Conservation (phyloP, 306 rosid genomes). For the Citrullus mucosospermus region DNA sequence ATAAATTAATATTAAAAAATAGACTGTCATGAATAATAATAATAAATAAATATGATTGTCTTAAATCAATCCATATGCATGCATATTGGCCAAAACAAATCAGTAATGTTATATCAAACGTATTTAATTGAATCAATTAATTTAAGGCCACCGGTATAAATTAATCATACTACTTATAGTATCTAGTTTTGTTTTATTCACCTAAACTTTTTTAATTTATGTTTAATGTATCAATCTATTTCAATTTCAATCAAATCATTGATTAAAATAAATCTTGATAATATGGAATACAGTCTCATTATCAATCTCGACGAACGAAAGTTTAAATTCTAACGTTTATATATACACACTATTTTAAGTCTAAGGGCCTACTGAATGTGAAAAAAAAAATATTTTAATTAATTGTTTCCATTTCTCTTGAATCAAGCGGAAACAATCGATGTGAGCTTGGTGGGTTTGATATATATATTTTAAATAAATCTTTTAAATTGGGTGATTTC, state of each 20-base stretch:
- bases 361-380: too few species aligned
- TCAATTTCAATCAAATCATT: not conserved
- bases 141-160: not conserved
- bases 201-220: not conserved
- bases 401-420: not conserved
- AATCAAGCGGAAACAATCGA: not conserved
- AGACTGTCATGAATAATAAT: not conserved
- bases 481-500: too few species aligned
- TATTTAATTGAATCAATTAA: not conserved
- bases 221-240: not conserved
- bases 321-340: too few species aligned
- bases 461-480: too few species aligned
- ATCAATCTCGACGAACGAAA: too few species aligned
- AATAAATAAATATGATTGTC: not conserved
- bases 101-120: too few species aligned
- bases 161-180: not conserved
- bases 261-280: too few species aligned
- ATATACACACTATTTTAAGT: too few species aligned
- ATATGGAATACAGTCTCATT: too few species aligned
- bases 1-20: too few species aligned
- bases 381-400: too few species aligned
- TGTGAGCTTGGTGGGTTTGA: too few species aligned
- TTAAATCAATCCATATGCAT: not conserved
- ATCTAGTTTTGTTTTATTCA: not conserved
- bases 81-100: not conserved